Evolutionary conservation across 108 stramenopile species (phyloP).

Genomic region (Cyclotella distinguenda): DNA sequence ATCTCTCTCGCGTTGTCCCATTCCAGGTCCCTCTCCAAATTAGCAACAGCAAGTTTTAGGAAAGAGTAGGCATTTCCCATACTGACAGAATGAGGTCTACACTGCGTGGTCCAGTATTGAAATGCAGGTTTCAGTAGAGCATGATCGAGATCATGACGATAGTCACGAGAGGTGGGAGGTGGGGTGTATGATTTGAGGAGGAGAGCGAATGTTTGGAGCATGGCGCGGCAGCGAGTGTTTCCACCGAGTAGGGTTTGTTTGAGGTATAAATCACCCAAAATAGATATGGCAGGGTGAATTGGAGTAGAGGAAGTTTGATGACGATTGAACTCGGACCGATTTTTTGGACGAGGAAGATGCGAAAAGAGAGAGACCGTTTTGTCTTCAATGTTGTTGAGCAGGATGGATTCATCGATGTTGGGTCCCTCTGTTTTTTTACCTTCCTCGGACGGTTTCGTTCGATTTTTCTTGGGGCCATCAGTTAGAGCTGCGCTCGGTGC

Average conservation of each 20-base stretch:
- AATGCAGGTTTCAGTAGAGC: slow-evolving; percentile 87
- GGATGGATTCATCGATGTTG: neutral
- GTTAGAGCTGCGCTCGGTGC: too few species aligned
- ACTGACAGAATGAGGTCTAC: slow-evolving; percentile 91
- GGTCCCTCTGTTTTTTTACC: slow-evolving; percentile 4
- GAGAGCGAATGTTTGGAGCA: slow-evolving; percentile 82
- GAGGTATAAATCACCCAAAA: slow-evolving; percentile 82
- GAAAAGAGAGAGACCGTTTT: slow-evolving; percentile 79
- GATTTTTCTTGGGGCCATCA: neutral
- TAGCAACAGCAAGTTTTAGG: slow-evolving; percentile 80
- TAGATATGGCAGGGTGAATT: slow-evolving; percentile 85
- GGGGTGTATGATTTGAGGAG: slow-evolving; percentile 67
- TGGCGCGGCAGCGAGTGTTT: slow-evolving; percentile 87
- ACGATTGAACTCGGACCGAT: slow-evolving; percentile 20
- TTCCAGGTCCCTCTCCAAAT: slow-evolving; percentile 81
- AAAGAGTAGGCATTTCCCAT: slow-evolving; percentile 98
- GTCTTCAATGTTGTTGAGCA: slow-evolving; percentile 17
- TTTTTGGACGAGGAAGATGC: slow-evolving; percentile 79
- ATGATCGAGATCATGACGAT: slow-evolving; percentile 82
- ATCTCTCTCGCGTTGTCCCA: slow-evolving; percentile 73
- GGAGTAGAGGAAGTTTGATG: slow-evolving; percentile 21
- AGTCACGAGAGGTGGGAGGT: slow-evolving; percentile 50
- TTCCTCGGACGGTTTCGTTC: neutral
- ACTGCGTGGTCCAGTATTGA: slow-evolving; percentile 83
- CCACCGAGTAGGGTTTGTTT: slow-evolving; percentile 80